phyloP scores from a whole-genome alignment of 192 early-diverging fungal species.

The Funneliformis mosseae region DNA sequence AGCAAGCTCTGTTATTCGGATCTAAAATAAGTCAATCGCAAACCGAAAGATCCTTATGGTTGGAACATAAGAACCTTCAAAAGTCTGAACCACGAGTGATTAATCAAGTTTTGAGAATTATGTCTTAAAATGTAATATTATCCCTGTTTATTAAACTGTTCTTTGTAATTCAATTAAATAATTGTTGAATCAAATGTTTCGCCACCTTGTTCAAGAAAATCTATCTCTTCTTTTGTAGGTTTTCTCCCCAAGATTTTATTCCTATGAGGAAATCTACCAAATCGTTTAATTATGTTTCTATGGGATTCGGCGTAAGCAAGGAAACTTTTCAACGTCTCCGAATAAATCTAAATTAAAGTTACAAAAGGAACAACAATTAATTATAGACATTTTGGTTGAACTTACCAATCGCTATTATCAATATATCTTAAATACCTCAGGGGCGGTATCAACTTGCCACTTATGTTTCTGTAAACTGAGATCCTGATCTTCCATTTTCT shows the following conservation, averaged over 20 bases:
- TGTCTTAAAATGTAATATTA: background rate
- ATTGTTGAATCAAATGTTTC: background rate
- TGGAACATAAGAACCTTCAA: constrained; percentile 6
- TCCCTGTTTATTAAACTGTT: background rate
- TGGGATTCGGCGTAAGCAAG: constrained; percentile 49
- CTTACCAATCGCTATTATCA: background rate
- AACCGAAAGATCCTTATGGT: constrained; percentile 10
- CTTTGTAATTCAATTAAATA: no score
- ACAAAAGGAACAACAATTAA: background rate
- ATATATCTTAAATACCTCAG: background rate
- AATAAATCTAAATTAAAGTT: constrained; percentile 31
- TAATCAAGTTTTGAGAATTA: background rate
- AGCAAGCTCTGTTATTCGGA: constrained; percentile 55
- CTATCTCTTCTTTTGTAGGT: constrained; percentile 57
- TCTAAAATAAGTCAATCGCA: constrained; percentile 1
- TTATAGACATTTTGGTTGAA: background rate
- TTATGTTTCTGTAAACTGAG: constrained; percentile 52
- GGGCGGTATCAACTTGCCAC: constrained; percentile 30
- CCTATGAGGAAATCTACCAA: constrained; percentile 65
- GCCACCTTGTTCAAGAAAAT: constrained; percentile 41
- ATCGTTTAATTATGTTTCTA: constrained; percentile 54
- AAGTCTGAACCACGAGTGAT: constrained; percentile 2
- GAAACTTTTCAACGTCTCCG: constrained; percentile 43
- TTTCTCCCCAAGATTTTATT: constrained; percentile 55
- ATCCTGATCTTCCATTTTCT: constrained; percentile 61